Evolutionary conservation across 495 filamentous ascomycete species (phyloP), one percentile per base, ranked within the genome.

Genomic region (Rostrohypoxylon terebratum): DNA sequence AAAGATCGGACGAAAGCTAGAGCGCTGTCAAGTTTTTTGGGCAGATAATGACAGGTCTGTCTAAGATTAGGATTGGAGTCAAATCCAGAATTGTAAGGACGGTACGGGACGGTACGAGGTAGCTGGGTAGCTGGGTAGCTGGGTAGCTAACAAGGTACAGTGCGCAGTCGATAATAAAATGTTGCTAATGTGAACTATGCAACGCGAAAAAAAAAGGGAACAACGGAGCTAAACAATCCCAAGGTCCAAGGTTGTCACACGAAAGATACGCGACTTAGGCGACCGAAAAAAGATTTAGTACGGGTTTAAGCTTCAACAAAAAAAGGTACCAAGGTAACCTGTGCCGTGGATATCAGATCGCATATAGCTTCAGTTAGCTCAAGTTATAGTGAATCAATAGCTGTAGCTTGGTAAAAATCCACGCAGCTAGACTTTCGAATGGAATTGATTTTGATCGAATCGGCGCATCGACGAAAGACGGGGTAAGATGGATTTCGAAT

Each of bases 211-310:
- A 57, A 68, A 64, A 53, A 25, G 23, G 48, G 48, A 53, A n/a
- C 20, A 50, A 50, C 47, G 20, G 55, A 25, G 28, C 65, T 57
- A 69, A 69, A 73, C 65, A 65, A 58, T 69, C 18, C 42, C 42
- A 45, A 45, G 42, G 42, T 45, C 42, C 42, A 45, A 45, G 42
- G 42, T 45, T 16, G 71, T 73, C 16, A 28, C 53, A 68, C 64
- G 20, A 57, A 44, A 69, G 50, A 45, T 58, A 73, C 70, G 70
- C 70, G 70, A 69, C 65, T 48, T 18, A 65, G 65, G 34, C 61
- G 47, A 57, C 60, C 70, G 54, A 53, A 45, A 53, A 66, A 33
- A 34, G 59, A 59, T 45, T 61, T 60, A 60, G 45, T 31, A 60
- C 45, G 59, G 18, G 40, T 53, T 59, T 44, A 66, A 48, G 44